These are phyloP conservation scores for Trichosporon asahii DNA, from an alignment of 1,284 basidiomycete species.

Conservation along the genomic window DNA sequence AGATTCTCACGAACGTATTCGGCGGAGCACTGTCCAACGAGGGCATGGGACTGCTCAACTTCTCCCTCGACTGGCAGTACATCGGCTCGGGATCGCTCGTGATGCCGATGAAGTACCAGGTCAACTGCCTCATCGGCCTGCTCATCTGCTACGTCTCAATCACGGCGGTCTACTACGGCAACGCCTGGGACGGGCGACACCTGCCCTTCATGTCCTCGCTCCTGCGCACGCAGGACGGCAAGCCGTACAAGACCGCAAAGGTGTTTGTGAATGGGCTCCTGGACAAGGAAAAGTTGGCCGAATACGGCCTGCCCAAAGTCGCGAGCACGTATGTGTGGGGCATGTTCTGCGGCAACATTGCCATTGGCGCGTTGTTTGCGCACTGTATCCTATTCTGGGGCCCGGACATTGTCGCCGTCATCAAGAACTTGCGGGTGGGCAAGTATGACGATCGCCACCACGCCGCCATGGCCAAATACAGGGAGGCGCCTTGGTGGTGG, in stretches of 20 bases:
- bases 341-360: slow-evolving; percentile 52
- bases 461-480: slow-evolving; percentile 38
- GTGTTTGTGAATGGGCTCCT: slow-evolving; percentile 31
- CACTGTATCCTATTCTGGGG: slow-evolving; percentile 53
- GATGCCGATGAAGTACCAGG: slow-evolving; percentile 38
- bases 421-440: slow-evolving; percentile 56
- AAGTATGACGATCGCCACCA: slow-evolving; percentile 61
- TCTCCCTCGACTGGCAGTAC: slow-evolving; percentile 45
- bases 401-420: slow-evolving; percentile 49
- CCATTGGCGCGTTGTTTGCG: slow-evolving; percentile 63
- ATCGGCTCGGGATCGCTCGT: slow-evolving; percentile 30
- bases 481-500: slow-evolving; percentile 40
- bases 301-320: slow-evolving; percentile 35
- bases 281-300: slow-evolving; percentile 29
- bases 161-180: slow-evolving; percentile 37
- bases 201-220: slow-evolving; percentile 25
- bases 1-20: slow-evolving; percentile 38
- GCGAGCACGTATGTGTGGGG: slow-evolving; percentile 59
- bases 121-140: slow-evolving; percentile 33
- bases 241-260: slow-evolving; percentile 54
- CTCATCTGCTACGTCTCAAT: slow-evolving; percentile 32
- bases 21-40: slow-evolving; percentile 36
- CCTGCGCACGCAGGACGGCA: slow-evolving; percentile 22
- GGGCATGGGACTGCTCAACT: slow-evolving; percentile 37
- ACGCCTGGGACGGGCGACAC: slow-evolving; percentile 24